Base-by-base conservation (phyloP, 805 yeast species). In the Starmerella bombicola region DNA sequence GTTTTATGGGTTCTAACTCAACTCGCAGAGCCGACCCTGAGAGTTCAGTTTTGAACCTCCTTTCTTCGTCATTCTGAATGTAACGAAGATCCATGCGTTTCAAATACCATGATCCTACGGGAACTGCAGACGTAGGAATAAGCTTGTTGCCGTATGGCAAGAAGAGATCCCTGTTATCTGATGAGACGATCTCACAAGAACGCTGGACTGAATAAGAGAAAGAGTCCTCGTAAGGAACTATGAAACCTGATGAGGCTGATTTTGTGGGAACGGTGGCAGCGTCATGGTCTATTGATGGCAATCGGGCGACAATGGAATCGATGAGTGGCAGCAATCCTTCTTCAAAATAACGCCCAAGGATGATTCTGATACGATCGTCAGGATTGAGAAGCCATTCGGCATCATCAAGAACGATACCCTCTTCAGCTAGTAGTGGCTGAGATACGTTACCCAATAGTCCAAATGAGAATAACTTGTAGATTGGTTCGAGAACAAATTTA, bases 401-500 rank as follows among this genome's bases (percentile, higher is more conserved):
- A 2, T 12, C 5, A 4, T 23, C 17, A 8, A 46, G 30, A 12
- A 13, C 6, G 9, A 46, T 40, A 41, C 78, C 75, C 23, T 73
- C 61, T 1, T 63, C 52, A 52, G 66, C 62, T n/a, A 83, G 57
- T 18, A 71, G 56, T 3, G 43, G 41, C 8, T 68, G 55, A 15
- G 83, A 55, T 0, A 62, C 61, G 4, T 60, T 56, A 2, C 71
- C 65, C 0, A 83, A 67, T 9, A 88, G 54, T 0, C 80, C 66
- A 37, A 72, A 67, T 0, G 83, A 67, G 28, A 77, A 61, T 7
- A 86, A 55, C 55, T 88, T 86, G 62, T 85, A 88, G 10, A 88
- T 53, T 2, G 97, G 98, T 20, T 73, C 74, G 7, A 85, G 60
- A 6, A 91, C 67, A 50, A 84, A 79, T 33, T 67, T 64, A 5